Base-by-base conservation (phyloP, 2,329 filamentous ascomycete species). In the Diaporthe ampelina region DNA sequence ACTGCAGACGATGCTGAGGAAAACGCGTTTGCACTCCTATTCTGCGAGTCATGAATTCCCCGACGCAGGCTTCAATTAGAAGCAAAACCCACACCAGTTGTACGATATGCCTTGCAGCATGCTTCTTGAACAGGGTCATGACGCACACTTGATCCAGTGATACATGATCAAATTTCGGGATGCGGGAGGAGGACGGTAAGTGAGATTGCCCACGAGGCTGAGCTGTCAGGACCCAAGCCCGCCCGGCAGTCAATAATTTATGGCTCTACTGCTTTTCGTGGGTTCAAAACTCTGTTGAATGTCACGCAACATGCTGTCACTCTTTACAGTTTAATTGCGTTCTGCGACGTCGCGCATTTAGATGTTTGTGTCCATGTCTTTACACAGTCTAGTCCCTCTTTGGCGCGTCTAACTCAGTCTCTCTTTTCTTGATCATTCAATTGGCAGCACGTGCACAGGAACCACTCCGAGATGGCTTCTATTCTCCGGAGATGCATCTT, bases 31-130 rank as follows among this genome's bases (percentile, higher is more conserved):
- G 29, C 43, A 50, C 61, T 67, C 43, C 61, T 50, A 67, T 52
- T 1, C 17, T 35, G 35, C 26, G 61, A 67, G 61, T 67, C 61
- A 67, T 67, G 26, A 67, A 67, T 67, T 67, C 29, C 26, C 61
- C 61, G 29, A 67, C 19, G 50, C 6, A 17, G 1, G 19, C 43
- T 67, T 50, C 29, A 50, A 35, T 67, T 50, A 48, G 29, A 35
- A 67, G 32, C 43, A n/a, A 52, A 50, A 67, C 13, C 61, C 61
- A 67, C 43, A 52, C 43, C 19, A 10, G 24, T 50, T 21, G 40
- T 26, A 13, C 40, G 24, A 45, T 26, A 24, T 6, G 19, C 40
- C 40, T 67, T 35, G 21, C 6, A 50, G 13, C 26, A 35, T 35
- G 26, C 43, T 50, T 19, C 43, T 50, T 8, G 43, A 52, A 35